Conservation (phyloP, 2,329 filamentous ascomycete genomes). For the Botryotinia calthae region DNA sequence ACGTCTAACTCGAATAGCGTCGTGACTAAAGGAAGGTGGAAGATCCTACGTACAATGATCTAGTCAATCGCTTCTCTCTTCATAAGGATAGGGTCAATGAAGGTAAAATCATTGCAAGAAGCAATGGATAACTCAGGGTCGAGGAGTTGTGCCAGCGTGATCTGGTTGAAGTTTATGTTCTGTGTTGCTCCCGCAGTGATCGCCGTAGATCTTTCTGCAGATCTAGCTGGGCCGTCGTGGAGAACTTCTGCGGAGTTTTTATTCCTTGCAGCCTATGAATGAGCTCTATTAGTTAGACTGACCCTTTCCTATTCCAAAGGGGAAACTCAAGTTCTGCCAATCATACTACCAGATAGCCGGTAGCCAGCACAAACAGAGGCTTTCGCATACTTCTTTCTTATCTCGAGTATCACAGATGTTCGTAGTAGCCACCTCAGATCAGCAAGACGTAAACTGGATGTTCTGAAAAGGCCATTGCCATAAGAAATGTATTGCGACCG, state of each 20-base stretch:
- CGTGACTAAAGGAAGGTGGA: not conserved
- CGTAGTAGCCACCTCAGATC: not conserved
- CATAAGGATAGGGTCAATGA: rapidly evolving
- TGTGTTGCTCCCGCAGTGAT: not conserved
- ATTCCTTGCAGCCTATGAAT: not conserved
- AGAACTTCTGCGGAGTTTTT: not conserved
- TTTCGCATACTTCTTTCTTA: not conserved
- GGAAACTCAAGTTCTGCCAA: not conserved
- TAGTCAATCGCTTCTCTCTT: not conserved
- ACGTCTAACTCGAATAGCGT: not conserved
- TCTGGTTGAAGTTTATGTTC: not conserved
- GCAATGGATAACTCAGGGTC: not conserved
- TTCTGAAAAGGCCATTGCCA: not conserved
- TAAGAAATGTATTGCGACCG: rapidly evolving
- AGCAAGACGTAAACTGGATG: not conserved
- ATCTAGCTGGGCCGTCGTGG: not conserved
- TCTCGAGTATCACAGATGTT: not conserved
- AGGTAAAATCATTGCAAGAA: not conserved
- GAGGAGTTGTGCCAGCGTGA: not conserved
- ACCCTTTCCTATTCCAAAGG: not conserved
- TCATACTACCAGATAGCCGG: not conserved
- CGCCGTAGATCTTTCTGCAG: not conserved
- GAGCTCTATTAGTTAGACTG: not conserved
- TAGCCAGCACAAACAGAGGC: not conserved
- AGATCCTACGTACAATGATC: not conserved